Evolutionary conservation across 2,329 filamentous ascomycete species (phyloP).

Genomic region (Raffaelea deltoideospora): DNA sequence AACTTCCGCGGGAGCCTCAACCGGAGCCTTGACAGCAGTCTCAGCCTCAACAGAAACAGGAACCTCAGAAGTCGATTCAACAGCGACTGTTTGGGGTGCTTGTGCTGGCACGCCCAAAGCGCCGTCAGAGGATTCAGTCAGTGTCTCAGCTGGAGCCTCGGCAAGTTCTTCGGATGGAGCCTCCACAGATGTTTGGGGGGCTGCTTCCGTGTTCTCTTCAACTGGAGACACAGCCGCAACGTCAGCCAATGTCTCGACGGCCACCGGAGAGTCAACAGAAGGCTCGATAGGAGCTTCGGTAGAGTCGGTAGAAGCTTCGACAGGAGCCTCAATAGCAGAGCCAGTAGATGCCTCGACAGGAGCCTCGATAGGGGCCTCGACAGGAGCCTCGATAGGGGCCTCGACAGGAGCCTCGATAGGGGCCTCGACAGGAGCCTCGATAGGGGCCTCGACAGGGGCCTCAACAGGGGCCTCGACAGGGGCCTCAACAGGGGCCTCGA

Average conservation of each 20-base stretch:
- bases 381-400: not conserved
- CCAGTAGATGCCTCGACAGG: not conserved
- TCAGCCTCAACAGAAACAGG: not conserved
- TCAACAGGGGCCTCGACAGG: not conserved
- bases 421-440: not conserved
- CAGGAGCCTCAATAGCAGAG: not conserved
- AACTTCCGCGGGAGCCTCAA: not conserved
- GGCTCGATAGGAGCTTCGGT: not conserved
- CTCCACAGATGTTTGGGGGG: not conserved
- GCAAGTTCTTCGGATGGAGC: not conserved
- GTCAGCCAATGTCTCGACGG: too few species aligned
- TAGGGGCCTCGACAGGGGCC: not conserved
- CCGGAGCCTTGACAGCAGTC: not conserved
- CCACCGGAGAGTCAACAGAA: not conserved
- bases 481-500: not conserved
- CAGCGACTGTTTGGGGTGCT: too few species aligned
- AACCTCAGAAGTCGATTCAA: too few species aligned
- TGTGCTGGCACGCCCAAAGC: too few species aligned
- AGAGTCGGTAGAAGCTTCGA: not conserved
- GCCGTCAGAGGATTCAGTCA: slow-evolving; percentile 17
- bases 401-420: not conserved
- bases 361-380: not conserved
- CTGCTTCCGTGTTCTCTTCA: too few species aligned
- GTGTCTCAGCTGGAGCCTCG: not conserved
- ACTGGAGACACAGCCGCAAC: too few species aligned